Conservation (phyloP, 1,284 basidiomycete genomes). For the Ganoderma resinaceum region DNA sequence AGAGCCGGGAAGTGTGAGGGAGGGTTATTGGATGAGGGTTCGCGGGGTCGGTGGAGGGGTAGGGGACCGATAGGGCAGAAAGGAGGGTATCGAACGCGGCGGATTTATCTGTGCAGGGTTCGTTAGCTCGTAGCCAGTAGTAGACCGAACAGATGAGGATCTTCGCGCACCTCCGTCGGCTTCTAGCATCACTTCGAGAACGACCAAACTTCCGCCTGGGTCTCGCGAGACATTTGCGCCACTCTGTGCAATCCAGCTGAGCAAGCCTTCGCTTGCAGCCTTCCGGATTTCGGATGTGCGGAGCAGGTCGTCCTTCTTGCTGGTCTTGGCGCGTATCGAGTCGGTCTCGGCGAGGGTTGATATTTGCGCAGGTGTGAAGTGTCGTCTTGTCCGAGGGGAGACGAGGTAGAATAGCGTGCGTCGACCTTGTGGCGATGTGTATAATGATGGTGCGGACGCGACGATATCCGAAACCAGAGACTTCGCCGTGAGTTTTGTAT, state of each 20-base stretch:
- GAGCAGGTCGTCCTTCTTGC: conserved; percentile 75
- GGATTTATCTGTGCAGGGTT: conserved; percentile 66
- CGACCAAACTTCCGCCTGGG: conserved; percentile 78
- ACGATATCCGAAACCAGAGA: conserved; percentile 74
- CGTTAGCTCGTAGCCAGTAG: background rate
- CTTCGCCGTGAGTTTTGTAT: conserved; percentile 87
- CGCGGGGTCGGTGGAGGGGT: conserved; percentile 56
- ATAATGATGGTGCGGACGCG: conserved; percentile 59
- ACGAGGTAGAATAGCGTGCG: conserved; percentile 84
- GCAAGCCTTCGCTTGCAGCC: conserved; percentile 73
- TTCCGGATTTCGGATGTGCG: conserved; percentile 73
- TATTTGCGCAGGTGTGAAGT: conserved; percentile 82
- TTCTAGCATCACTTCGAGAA: conserved; percentile 82
- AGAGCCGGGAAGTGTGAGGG: conserved; percentile 80
- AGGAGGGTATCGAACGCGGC: conserved; percentile 67
- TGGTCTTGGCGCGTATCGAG: conserved; percentile 65
- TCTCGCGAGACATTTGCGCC: conserved; percentile 71
- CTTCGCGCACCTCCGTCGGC: conserved; percentile 75
- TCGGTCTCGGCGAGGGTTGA: conserved; percentile 76
- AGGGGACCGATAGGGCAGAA: conserved; percentile 57
- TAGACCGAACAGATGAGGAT: background rate
- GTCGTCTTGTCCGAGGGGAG: conserved; percentile 76
- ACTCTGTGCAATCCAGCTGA: conserved; percentile 69
- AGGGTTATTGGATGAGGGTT: conserved; percentile 77
- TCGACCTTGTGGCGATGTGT: conserved; percentile 69